Evolutionary conservation across 768 basidiomycete genomes (phyloP), one percentile per base, ranked within the genome.

Genomic region (Suillus placidus): DNA sequence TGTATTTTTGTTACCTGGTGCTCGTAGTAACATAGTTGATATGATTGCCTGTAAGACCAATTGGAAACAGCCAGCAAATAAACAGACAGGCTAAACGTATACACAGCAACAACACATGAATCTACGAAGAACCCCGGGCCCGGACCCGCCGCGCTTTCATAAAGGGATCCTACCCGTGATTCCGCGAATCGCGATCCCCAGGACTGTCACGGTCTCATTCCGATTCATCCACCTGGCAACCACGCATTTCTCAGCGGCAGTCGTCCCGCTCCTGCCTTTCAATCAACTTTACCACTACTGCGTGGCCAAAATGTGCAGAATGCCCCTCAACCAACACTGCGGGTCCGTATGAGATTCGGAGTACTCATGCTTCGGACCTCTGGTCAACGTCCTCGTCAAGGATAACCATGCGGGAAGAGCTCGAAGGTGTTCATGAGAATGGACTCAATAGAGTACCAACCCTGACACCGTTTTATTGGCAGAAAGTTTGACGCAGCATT

Each of bases 1-100:
- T 70, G 66, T 73, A 68, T 70, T 56, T 62, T 30, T 40, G 42
- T 32, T 61, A 26, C 20, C 23, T n/a, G 34, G n/a, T 63, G 30
- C 20, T 40, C 60, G 26, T 63, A 64, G 61, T 32, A 56, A 37
- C 64, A 18, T 30, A 51, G 51, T 60, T 56, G 35, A 9, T 52
- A 4, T 34, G 10, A 18, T 26, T 14, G 23, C 23, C 23, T 40
- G 2, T 10, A 18, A 23, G 34, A 8, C 35, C 35, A 20, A 20
- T 20, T 20, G 10, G 6, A 49, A 23, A 49, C 4, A 16, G 23
- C 26, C 16, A 18, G 30, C 45, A 47, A 37, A 37, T 37, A 37
- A 37, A 10, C 37, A 37, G 37, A 26, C 26, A 26, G 26, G 26
- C 26, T 2, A 26, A 26, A 26, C 26, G 26, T 26, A 26, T 26